Percentiles rank a stretch among this genome's conserved stretches.
phyloP scores from a whole-genome alignment of 352 stramenopile species.

The Phytophthora agathidicida region DNA sequence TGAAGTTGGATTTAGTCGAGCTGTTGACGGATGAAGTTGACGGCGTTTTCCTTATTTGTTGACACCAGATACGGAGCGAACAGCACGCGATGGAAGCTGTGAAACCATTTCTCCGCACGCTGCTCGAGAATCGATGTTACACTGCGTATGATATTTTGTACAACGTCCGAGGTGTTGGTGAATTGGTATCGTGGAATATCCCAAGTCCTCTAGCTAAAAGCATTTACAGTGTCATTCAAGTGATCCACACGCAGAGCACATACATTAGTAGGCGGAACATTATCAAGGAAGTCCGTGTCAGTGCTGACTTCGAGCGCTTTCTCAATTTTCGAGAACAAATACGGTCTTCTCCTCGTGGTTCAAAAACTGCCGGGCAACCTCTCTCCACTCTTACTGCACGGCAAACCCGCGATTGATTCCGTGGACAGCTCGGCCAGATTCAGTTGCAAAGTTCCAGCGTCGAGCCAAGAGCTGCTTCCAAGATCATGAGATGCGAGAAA shows the following conservation, averaged over 20 bases:
- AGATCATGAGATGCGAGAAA: constrained; percentile 46
- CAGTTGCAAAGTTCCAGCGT: constrained; percentile 36
- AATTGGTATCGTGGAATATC: constrained; percentile 63
- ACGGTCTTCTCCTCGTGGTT: background rate
- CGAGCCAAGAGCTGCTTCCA: constrained; percentile 52
- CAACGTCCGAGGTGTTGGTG: constrained; percentile 48
- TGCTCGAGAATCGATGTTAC: constrained; percentile 57
- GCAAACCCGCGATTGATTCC: constrained; percentile 6
- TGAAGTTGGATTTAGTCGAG: too few species aligned
- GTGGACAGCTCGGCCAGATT: background rate
- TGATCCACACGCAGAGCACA: constrained; percentile 47
- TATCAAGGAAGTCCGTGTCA: constrained; percentile 46
- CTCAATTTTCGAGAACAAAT: constrained; percentile 23
- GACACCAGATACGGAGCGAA: constrained; percentile 53
- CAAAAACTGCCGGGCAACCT: constrained; percentile 1
- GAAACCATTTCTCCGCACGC: constrained; percentile 37
- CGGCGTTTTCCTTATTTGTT: background rate
- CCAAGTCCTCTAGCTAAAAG: constrained; percentile 48
- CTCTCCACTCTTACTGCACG: constrained; percentile 30
- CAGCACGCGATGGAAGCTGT: constrained; percentile 52
- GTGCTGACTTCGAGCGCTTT: constrained; percentile 49
- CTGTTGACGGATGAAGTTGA: too few species aligned
- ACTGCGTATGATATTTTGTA: constrained; percentile 64
- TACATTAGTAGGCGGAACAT: constrained; percentile 51
- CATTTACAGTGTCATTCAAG: constrained; percentile 63